phyloP scores from a whole-genome alignment of 2,329 filamentous ascomycete species.

The Trichoderma arundinaceum region DNA sequence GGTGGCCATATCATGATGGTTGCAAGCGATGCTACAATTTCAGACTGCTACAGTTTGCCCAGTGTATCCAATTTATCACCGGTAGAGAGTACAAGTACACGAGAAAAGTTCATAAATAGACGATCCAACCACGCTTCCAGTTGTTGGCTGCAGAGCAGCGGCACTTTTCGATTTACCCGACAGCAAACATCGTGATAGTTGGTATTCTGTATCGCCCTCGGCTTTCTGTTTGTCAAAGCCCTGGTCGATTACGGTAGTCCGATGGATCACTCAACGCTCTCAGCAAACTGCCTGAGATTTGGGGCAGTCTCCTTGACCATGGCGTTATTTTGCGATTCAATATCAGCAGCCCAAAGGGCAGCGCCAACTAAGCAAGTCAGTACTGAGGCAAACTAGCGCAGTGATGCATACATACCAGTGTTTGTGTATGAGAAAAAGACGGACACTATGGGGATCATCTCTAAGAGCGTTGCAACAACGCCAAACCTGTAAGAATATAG shows the following conservation, averaged over 20 bases:
- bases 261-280: constrained; percentile 50
- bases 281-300: constrained; percentile 54
- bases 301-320: constrained; percentile 60
- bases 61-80: background rate
- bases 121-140: background rate
- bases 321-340: constrained; percentile 64
- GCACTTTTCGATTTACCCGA: background rate
- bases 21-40: background rate
- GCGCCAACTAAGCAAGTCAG: constrained; percentile 69
- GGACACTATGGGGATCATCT: constrained; percentile 82
- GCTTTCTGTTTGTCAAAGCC: background rate
- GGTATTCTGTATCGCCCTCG: background rate
- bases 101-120: constrained; percentile 14
- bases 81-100: background rate
- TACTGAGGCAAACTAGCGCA: background rate
- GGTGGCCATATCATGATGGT: too few species aligned
- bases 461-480: constrained; percentile 75
- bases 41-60: background rate
- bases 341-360: constrained; percentile 90
- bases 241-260: background rate
- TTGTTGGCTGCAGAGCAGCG: background rate
- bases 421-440: constrained; percentile 91
- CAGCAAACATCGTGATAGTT: background rate
- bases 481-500: constrained; percentile 64
- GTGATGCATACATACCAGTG: constrained; percentile 56